Evolutionary conservation across 768 basidiomycete genomes (phyloP).

Genomic region (Tricholoma bakamatsutake): DNA sequence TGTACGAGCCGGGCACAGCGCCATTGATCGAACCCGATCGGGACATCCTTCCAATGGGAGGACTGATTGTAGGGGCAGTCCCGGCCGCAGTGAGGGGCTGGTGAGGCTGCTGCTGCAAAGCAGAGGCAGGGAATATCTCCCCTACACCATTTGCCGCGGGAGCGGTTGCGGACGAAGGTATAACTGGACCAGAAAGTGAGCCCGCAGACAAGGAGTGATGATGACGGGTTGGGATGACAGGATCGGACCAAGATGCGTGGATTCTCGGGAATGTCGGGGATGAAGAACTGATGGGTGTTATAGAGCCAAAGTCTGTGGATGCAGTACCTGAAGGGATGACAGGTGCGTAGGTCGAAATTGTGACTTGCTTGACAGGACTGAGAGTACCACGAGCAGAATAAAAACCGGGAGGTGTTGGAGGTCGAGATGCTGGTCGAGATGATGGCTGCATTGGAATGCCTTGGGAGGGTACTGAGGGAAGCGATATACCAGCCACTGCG

Average conservation of each 20-base stretch:
- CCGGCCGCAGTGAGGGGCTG: conserved; percentile 8
- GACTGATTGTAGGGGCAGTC: conserved; percentile 21
- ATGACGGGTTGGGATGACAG: conserved; percentile 31
- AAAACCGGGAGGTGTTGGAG: conserved; percentile 28
- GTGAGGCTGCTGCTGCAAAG: conserved; percentile 18
- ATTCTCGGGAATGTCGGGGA: conserved; percentile 25
- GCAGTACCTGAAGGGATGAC: conserved; percentile 17
- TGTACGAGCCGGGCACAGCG: conserved; percentile 33
- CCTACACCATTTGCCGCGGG: conserved; percentile 11
- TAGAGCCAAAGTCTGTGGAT: conserved; percentile 16
- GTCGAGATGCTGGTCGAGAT: conserved; percentile 30
- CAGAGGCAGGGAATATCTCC: conserved; percentile 14
- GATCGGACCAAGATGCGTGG: conserved; percentile 35
- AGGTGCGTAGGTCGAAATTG: conserved; percentile 16
- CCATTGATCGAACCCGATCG: conserved; percentile 53
- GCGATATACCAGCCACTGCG: conserved; percentile 10
- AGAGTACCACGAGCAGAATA: conserved; percentile 25
- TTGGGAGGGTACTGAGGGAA: conserved; percentile 8
- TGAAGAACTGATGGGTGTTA: conserved; percentile 9
- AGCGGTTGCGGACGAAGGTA: conserved; percentile 13
- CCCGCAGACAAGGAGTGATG: conserved; percentile 39
- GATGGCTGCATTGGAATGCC: conserved; percentile 6
- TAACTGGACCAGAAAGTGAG: conserved; percentile 21
- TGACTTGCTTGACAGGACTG: conserved; percentile 21
- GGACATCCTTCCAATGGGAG: conserved; percentile 47